These are phyloP conservation scores for Colletotrichum sp. DNA, from an alignment of 2,329 filamentous ascomycete genomes.

Conservation along the genomic window DNA sequence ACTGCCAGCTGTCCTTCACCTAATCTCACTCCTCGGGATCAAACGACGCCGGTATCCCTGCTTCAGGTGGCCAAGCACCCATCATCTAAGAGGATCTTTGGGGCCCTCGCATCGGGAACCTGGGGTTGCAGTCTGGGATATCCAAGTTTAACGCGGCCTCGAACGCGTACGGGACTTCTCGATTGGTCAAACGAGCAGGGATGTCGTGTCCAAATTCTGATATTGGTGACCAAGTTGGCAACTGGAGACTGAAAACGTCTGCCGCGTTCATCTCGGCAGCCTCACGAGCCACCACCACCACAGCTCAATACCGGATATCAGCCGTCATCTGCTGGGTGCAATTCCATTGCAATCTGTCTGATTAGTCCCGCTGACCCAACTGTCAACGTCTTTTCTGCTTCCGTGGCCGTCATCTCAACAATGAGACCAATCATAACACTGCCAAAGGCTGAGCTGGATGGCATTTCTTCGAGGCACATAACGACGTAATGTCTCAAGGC, in stretches of 20 bases:
- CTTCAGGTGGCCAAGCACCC: neutral
- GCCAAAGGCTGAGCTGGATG: neutral
- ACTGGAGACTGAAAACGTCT: neutral
- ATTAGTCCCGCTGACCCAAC: neutral
- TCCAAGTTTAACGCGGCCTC: neutral
- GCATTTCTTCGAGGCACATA: neutral
- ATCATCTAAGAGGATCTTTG: neutral
- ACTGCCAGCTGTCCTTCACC: slow-evolving; percentile 7
- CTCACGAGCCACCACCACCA: neutral
- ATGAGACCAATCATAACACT: neutral
- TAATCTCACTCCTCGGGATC: neutral
- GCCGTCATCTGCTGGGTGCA: neutral
- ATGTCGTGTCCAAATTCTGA: neutral
- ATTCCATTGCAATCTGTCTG: neutral
- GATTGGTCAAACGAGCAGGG: slow-evolving; percentile 1
- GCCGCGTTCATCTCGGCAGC: slow-evolving; percentile 10
- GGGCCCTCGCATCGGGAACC: neutral
- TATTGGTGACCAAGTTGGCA: neutral
- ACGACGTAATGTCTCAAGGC: slow-evolving; percentile 7
- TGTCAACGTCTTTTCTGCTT: neutral
- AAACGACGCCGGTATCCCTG: slow-evolving; percentile 6
- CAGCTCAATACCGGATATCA: neutral
- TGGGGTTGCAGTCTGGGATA: slow-evolving; percentile 10
- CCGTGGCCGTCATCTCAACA: neutral
- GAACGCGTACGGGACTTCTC: neutral